A percentile compares a stretch with the other conserved stretches of the same genome.
phyloP scores from a whole-genome alignment of 169 alveolate species.

The Plasmodium fragile region DNA sequence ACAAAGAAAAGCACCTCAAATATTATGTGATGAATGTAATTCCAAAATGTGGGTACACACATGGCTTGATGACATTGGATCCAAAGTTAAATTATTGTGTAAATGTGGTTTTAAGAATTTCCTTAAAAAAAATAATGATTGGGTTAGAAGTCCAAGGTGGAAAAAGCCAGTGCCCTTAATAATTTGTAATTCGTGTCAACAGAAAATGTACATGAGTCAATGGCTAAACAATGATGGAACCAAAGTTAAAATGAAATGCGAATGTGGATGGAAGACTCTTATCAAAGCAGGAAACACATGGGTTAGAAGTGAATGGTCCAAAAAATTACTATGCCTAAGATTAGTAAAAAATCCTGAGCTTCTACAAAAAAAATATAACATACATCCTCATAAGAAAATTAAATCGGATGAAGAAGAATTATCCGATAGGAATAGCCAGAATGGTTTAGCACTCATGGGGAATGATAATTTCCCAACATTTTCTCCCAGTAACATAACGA shows the following conservation, averaged over 20 bases:
- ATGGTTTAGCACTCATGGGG: not conserved
- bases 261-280: slow-evolving; percentile 75
- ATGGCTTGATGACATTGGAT: slow-evolving; percentile 76
- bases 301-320: slow-evolving; percentile 78
- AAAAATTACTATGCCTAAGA: slow-evolving; percentile 53
- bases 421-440: not conserved
- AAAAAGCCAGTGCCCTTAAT: slow-evolving; percentile 72
- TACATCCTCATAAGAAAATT: slow-evolving; percentile 35
- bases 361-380: slow-evolving; percentile 49
- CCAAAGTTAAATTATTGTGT: slow-evolving; percentile 69
- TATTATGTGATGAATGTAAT: slow-evolving; percentile 64
- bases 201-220: slow-evolving; percentile 75
- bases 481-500: not conserved
- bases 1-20: slow-evolving; percentile 76
- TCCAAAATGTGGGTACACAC: slow-evolving; percentile 78
- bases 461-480: slow-evolving; percentile 10
- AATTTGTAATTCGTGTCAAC: slow-evolving; percentile 69
- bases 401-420: slow-evolving; percentile 32
- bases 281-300: slow-evolving; percentile 73
- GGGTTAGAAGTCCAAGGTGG: slow-evolving; percentile 78
- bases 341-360: slow-evolving; percentile 63
- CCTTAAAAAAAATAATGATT: slow-evolving; percentile 53
- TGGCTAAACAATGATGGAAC: slow-evolving; percentile 76
- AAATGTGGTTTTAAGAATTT: slow-evolving; percentile 76
- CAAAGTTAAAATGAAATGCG: slow-evolving; percentile 75